Evolutionary conservation across 805 yeast genomes (phyloP).

Genomic region (Monosporozyma solicola): DNA sequence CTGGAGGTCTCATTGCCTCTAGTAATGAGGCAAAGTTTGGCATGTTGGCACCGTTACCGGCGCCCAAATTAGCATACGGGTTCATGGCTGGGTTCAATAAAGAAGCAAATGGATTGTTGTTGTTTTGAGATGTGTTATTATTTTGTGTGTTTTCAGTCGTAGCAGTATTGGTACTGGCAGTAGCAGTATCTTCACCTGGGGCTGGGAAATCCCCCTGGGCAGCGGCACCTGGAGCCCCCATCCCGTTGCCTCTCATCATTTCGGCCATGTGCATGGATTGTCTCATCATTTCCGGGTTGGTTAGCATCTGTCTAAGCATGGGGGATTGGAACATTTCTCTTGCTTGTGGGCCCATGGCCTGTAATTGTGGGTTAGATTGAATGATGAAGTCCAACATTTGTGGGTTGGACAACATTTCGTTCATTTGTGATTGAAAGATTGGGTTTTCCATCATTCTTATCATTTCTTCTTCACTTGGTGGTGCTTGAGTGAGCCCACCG

Average conservation of each 20-base stretch:
- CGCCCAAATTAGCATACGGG: slow-evolving; percentile 31
- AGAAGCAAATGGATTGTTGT: slow-evolving; percentile 43
- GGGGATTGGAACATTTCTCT: slow-evolving; percentile 81
- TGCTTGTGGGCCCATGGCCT: slow-evolving; percentile 83
- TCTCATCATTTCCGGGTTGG: slow-evolving; percentile 81
- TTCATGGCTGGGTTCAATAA: slow-evolving; percentile 33
- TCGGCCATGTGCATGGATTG: slow-evolving; percentile 71
- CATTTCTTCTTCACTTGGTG: slow-evolving; percentile 71
- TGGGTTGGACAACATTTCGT: slow-evolving; percentile 75
- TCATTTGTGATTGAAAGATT: slow-evolving; percentile 70
- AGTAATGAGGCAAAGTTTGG: slow-evolving; percentile 37
- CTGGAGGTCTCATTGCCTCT: slow-evolving; percentile 32
- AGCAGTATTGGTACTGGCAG: slow-evolving; percentile 20
- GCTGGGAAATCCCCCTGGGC: slow-evolving; percentile 36
- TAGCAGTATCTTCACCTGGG: slow-evolving; percentile 35
- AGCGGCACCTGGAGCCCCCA: slow-evolving; percentile 18
- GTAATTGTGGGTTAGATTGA: slow-evolving; percentile 72
- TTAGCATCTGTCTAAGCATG: slow-evolving; percentile 64
- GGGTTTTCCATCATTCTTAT: slow-evolving; percentile 73
- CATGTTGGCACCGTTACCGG: slow-evolving; percentile 13
- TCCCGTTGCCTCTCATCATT: slow-evolving; percentile 29
- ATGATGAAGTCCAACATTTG: slow-evolving; percentile 79
- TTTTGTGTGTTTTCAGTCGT: slow-evolving; percentile 13
- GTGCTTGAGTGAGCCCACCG: slow-evolving; percentile 50
- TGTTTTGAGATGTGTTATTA: slow-evolving; percentile 7